Conservation (phyloP, 306 rosid genomes). For the Abrus precatorius region DNA sequence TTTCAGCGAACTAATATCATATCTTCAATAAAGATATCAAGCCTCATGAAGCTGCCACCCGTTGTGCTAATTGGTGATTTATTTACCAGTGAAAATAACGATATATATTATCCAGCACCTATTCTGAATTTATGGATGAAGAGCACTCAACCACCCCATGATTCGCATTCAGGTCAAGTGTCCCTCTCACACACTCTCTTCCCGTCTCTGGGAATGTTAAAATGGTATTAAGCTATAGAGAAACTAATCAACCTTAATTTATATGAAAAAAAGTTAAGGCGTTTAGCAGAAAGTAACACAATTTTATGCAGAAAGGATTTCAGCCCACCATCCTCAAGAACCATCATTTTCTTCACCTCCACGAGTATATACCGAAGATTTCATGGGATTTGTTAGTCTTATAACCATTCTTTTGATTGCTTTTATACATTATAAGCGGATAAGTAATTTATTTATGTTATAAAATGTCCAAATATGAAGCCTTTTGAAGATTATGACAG, state of each 20-base stretch:
- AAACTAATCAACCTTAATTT: constrained; percentile 13
- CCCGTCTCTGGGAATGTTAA: not conserved
- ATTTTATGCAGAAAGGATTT: constrained; percentile 59
- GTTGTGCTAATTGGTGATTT: constrained; percentile 62
- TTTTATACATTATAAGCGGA: constrained; percentile 27
- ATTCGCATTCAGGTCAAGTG: constrained; percentile 71
- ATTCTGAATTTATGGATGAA: constrained; percentile 74
- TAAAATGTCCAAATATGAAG: constrained; percentile 57
- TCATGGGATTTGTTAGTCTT: constrained; percentile 60
- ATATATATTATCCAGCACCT: constrained; percentile 76
- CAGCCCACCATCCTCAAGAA: constrained; percentile 65
- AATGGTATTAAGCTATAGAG: constrained; percentile 12
- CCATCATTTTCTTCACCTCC: constrained; percentile 65
- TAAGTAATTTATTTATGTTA: constrained; percentile 32
- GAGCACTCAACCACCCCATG: constrained; percentile 62
- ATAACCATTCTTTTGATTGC: constrained; percentile 28
- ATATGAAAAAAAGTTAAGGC: not conserved
- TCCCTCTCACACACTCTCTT: not conserved
- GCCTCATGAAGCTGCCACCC: constrained; percentile 84
- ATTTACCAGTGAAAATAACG: constrained; percentile 58
- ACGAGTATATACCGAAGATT: constrained; percentile 52
- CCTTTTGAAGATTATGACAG: constrained; percentile 62
- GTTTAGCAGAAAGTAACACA: constrained; percentile 32
- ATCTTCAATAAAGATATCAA: constrained; percentile 62
- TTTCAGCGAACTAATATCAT: constrained; percentile 57